These are phyloP conservation scores for Zygosaccharomyces pseudobailii DNA, from an alignment of 1,139 yeast species.

Conservation along the genomic window DNA sequence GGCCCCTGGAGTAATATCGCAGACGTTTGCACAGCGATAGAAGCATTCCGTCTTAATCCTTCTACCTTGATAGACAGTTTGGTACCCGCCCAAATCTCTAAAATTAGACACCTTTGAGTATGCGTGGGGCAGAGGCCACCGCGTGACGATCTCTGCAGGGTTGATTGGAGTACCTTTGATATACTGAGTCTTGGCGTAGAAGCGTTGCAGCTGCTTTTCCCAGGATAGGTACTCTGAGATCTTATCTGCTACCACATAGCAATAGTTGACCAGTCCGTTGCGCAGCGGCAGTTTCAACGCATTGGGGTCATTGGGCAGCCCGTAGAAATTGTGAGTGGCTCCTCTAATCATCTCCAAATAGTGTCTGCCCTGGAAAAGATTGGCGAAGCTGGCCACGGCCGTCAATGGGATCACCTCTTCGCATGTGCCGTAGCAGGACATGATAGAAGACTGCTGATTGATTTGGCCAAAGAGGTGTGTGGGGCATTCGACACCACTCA, in stretches of 20 bases:
- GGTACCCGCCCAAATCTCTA: conserved; percentile 81
- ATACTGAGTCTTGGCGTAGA: conserved; percentile 37
- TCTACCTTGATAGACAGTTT: conserved; percentile 34
- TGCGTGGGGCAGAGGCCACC: conserved; percentile 44
- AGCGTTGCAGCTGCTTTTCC: conserved; percentile 49
- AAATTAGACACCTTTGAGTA: conserved; percentile 49
- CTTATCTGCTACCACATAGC: conserved; percentile 48
- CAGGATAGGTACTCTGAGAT: conserved; percentile 51
- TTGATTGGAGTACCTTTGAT: conserved; percentile 25
- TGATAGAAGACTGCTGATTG: conserved; percentile 46
- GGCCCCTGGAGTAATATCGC: conserved; percentile 41
- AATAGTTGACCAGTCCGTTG: conserved; percentile 52
- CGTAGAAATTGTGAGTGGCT: conserved; percentile 82
- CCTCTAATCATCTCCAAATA: conserved; percentile 51
- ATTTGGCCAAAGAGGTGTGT: conserved; percentile 42
- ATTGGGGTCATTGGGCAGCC: conserved; percentile 38
- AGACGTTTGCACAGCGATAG: conserved; percentile 62
- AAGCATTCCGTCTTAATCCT: conserved; percentile 52
- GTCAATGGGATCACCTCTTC: conserved; percentile 62
- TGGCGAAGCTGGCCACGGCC: conserved; percentile 58
- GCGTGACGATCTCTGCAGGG: conserved; percentile 14
- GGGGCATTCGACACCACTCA: conserved; percentile 50
- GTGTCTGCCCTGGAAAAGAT: conserved; percentile 55
- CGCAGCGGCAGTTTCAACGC: conserved; percentile 43
- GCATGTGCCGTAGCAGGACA: conserved; percentile 66